A percentile compares a stretch with the other conserved stretches of the same genome.
These are phyloP conservation scores for Saccharomyces hybrid DNA, from an alignment of 1,139 yeast genomes.

Conservation along the genomic window DNA sequence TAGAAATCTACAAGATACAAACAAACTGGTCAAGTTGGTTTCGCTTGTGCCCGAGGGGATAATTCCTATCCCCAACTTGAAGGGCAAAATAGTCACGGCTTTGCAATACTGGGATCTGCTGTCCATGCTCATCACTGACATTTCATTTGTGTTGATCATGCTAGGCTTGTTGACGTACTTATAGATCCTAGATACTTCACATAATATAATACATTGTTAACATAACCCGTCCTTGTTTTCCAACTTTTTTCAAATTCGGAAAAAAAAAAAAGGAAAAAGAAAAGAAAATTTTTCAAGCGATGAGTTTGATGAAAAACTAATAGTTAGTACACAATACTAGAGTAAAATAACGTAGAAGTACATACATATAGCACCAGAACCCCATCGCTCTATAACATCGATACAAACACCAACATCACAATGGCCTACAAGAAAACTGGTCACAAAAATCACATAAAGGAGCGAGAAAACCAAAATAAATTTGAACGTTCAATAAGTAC, in stretches of 20 bases:
- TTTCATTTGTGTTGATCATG: conserved; percentile 35
- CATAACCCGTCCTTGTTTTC: neutral
- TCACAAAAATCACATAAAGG: conserved; percentile 4
- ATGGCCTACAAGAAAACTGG: neutral
- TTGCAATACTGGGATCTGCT: conserved; percentile 37
- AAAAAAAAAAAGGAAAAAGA: neutral
- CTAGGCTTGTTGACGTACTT: conserved; percentile 34
- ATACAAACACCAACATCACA: conserved; percentile 6
- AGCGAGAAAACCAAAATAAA: conserved; percentile 23
- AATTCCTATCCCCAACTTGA: conserved; percentile 26
- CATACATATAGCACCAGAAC: neutral
- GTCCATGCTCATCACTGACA: conserved; percentile 35
- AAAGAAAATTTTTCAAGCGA: conserved; percentile 1
- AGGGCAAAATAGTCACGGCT: conserved; percentile 22
- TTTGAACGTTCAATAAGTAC: conserved; percentile 16
- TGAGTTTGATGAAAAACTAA: conserved; percentile 4
- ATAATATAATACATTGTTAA: conserved; percentile 7
- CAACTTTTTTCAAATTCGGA: neutral
- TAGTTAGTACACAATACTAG: conserved; percentile 1
- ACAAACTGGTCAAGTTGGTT: conserved; percentile 26
- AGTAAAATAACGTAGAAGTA: neutral
- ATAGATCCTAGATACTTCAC: neutral
- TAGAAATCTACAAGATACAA: conserved; percentile 22
- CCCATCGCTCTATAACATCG: neutral
- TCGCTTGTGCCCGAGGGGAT: conserved; percentile 31